phyloP scores from a whole-genome alignment of 192 early-diverging fungal species.

The Entophlyctis luteolus region DNA sequence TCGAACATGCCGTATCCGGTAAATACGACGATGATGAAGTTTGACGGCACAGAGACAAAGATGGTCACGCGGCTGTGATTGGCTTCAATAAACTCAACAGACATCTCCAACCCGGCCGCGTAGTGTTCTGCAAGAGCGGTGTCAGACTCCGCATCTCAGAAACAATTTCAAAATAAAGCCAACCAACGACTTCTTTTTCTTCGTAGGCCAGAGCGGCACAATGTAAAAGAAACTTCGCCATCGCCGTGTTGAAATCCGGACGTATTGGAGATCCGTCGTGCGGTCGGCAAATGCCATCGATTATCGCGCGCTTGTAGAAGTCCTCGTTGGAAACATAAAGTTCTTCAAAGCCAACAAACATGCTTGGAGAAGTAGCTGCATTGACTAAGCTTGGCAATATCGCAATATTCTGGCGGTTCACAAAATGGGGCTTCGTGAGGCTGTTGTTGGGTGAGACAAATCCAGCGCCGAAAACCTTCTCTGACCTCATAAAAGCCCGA shows the following conservation, averaged over 20 bases:
- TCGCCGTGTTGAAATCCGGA: constrained; percentile 13
- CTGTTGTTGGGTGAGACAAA: no score
- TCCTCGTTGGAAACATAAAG: neutral
- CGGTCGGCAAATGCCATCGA: neutral
- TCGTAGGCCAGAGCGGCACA: constrained; percentile 21
- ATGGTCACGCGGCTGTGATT: neutral
- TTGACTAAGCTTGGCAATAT: no score
- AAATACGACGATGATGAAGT: constrained; percentile 16
- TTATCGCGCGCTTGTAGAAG: neutral
- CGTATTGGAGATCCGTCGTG: no score
- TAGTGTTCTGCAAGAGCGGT: constrained; percentile 1
- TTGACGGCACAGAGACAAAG: constrained; percentile 13
- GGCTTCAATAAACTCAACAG: neutral
- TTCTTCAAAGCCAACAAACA: no score
- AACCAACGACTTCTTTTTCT: constrained; percentile 19
- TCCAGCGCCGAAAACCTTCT: no score
- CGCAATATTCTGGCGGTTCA: no score
- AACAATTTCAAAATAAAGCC: neutral
- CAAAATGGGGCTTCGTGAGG: no score
- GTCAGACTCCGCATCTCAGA: no score
- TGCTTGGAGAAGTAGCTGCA: no score
- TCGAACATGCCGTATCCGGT: constrained; percentile 16
- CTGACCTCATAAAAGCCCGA: no score
- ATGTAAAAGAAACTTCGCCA: constrained; percentile 22
- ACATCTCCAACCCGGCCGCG: constrained; percentile 4